A percentile compares a stretch with the other conserved stretches of the same genome.
These are phyloP conservation scores for Pistacia atlantica DNA, from an alignment of 345 rosid species.

Conservation along the genomic window DNA sequence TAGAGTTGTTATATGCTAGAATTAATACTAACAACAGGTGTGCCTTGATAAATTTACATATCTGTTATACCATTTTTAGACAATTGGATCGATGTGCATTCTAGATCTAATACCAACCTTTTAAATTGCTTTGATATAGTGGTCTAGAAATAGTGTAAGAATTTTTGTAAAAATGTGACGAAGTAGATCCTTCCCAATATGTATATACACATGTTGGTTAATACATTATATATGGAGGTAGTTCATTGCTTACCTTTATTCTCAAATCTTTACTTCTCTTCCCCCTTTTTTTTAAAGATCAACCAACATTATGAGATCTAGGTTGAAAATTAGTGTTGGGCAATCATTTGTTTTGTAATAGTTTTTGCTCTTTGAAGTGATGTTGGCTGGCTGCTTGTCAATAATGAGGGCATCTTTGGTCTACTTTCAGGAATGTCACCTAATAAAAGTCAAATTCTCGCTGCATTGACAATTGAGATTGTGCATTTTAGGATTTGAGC, in stretches of 20 bases:
- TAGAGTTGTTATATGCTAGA: neutral
- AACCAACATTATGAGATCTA: neutral
- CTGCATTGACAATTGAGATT: slow-evolving; percentile 7
- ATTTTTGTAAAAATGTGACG: too few species aligned
- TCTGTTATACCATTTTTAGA: neutral
- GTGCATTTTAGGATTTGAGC: neutral
- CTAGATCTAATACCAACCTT: too few species aligned
- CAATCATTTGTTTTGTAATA: neutral
- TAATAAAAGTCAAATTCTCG: neutral
- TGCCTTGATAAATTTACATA: slow-evolving; percentile 3
- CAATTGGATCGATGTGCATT: too few species aligned
- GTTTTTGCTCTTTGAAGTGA: neutral
- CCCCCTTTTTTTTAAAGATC: too few species aligned
- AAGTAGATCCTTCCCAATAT: too few species aligned
- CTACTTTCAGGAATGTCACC: neutral
- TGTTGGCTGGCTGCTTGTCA: neutral
- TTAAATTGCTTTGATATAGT: too few species aligned
- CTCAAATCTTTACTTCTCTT: neutral
- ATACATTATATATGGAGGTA: neutral
- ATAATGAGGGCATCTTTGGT: neutral
- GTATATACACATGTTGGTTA: neutral
- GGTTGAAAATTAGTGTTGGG: neutral
- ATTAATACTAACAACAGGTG: neutral
- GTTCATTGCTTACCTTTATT: neutral
- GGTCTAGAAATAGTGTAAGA: too few species aligned